These are phyloP conservation scores for Nitzschia putrida DNA, from an alignment of 108 stramenopile species.

Conservation along the genomic window DNA sequence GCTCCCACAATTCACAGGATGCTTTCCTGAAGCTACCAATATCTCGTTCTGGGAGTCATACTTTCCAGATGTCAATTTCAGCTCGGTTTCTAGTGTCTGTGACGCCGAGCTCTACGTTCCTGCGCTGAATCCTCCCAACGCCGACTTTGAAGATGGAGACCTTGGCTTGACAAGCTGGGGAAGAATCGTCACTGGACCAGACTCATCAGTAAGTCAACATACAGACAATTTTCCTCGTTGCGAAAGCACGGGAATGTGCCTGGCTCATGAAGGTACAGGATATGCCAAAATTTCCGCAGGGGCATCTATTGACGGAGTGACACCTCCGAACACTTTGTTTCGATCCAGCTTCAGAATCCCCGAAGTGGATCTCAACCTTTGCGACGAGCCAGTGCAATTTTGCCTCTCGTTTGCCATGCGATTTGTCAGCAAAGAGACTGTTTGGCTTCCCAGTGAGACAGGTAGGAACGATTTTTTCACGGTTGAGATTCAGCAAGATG, in stretches of 20 bases:
- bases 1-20: conserved; percentile 9
- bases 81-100: neutral
- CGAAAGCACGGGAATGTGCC: neutral
- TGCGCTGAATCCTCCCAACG: conserved; percentile 5
- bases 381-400: neutral
- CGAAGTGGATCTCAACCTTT: neutral
- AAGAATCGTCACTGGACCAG: neutral
- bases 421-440: conserved; percentile 13
- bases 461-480: conserved; percentile 16
- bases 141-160: conserved; percentile 11
- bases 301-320: neutral
- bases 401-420: conserved; percentile 18
- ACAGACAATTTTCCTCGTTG: neutral
- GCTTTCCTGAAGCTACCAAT: neutral
- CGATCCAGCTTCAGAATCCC: conserved; percentile 8
- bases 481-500: conserved; percentile 5
- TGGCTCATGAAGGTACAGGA: conserved; percentile 17
- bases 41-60: neutral
- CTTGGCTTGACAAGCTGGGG: conserved; percentile 5
- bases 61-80: neutral
- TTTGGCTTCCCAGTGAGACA: neutral
- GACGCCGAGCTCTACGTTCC: conserved; percentile 1
- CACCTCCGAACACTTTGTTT: conserved; percentile 4
- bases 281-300: neutral
- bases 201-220: neutral